phyloP scores from a whole-genome alignment of 2,329 filamentous ascomycete species.

The Trichoderma simmonsii region DNA sequence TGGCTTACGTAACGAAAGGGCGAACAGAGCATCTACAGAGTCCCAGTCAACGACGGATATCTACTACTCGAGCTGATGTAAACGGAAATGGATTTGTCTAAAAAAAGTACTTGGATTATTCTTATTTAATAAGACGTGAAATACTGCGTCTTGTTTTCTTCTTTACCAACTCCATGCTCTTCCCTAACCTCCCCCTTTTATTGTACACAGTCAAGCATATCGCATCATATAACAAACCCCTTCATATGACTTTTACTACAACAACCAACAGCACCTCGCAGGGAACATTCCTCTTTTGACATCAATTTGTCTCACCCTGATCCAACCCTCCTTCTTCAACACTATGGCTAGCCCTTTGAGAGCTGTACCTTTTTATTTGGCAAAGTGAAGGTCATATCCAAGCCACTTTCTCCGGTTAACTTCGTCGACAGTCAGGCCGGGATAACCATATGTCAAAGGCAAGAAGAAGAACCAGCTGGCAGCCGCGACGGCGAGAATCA shows the following conservation, averaged over 20 bases:
- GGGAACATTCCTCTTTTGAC: not conserved
- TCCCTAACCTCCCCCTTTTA: not conserved
- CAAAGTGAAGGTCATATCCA: slow-evolving; percentile 96
- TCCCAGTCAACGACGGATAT: not conserved
- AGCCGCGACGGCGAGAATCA: slow-evolving; percentile 65
- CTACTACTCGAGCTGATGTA: not conserved
- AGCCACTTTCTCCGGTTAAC: slow-evolving; percentile 90
- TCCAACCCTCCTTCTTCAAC: not conserved
- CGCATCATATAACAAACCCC: not conserved
- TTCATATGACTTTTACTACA: not conserved
- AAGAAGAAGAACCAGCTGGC: slow-evolving; percentile 91
- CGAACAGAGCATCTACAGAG: not conserved
- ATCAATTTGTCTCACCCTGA: not conserved
- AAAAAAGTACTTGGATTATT: not conserved
- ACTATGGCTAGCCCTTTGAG: not conserved
- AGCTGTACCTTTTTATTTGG: slow-evolving; percentile 62
- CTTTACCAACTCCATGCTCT: not conserved
- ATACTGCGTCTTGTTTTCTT: not conserved
- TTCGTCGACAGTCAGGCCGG: slow-evolving; percentile 74
- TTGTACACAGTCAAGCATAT: slow-evolving; percentile 10
- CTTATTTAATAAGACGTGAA: not conserved
- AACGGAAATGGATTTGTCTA: not conserved
- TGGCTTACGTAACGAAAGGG: slow-evolving; percentile 9
- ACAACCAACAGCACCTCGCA: not conserved
- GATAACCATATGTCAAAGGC: slow-evolving; percentile 91